phyloP scores from a whole-genome alignment of 768 basidiomycete species.

The Tephrocybe sp. region DNA sequence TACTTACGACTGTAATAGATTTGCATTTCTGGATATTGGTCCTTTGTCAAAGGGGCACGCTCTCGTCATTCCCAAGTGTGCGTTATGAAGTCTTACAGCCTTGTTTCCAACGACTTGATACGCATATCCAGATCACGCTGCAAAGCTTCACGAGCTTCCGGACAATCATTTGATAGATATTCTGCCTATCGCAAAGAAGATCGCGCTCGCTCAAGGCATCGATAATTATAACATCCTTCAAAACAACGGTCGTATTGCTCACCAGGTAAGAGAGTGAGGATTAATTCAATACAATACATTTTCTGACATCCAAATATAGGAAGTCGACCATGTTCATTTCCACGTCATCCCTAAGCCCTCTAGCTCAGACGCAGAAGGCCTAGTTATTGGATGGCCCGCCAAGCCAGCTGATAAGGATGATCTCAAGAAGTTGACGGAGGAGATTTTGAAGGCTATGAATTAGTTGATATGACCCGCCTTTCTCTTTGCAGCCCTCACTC shows the following conservation, averaged over 20 bases:
- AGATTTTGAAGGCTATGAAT: slow-evolving; percentile 53
- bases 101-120: not conserved
- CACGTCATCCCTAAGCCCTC: slow-evolving; percentile 91
- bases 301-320: slow-evolving; percentile 30
- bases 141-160: slow-evolving; percentile 84
- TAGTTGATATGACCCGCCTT: too few relatives aligned
- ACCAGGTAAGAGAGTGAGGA: slow-evolving; percentile 41
- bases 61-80: slow-evolving; percentile 93
- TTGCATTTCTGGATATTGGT: slow-evolving; percentile 90
- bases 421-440: slow-evolving; percentile 55
- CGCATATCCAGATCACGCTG: slow-evolving; percentile 68
- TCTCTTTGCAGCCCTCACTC: too few relatives aligned
- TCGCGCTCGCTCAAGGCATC: slow-evolving; percentile 70
- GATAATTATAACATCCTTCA: slow-evolving; percentile 88
- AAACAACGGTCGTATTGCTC: slow-evolving; percentile 58
- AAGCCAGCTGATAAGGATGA: slow-evolving; percentile 62
- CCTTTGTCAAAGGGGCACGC: slow-evolving; percentile 91
- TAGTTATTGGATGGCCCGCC: slow-evolving; percentile 81
- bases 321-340: slow-evolving; percentile 89
- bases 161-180: slow-evolving; percentile 81
- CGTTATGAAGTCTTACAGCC: slow-evolving; percentile 8
- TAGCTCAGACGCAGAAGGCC: slow-evolving; percentile 63
- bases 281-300: not conserved
- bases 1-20: too few relatives aligned
- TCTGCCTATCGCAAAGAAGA: slow-evolving; percentile 84